Conservation (phyloP, 495 filamentous ascomycete genomes). For the Lophiostoma macrostomum region DNA sequence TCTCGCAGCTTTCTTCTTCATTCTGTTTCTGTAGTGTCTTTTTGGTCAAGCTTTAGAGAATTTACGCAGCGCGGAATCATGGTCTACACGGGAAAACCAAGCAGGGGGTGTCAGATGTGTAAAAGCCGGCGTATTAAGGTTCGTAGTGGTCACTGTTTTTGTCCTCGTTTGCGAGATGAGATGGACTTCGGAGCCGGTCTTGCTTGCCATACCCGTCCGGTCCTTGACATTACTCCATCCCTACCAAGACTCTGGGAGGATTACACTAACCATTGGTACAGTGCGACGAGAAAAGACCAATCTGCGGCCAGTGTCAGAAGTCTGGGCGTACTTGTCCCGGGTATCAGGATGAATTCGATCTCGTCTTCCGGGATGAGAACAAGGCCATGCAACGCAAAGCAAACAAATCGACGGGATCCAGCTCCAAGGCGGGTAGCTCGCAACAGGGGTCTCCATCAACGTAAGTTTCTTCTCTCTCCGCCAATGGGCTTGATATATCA, state of each 20-base stretch:
- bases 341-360: slow-evolving; percentile 40
- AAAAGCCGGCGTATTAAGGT: slow-evolving; percentile 39
- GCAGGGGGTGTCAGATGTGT: slow-evolving; percentile 36
- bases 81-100: slow-evolving; percentile 40
- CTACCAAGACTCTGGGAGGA: too few relatives aligned
- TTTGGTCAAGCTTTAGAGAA: too few relatives aligned
- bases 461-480: slow-evolving; percentile 13
- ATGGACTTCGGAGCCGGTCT: not conserved
- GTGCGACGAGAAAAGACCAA: slow-evolving; percentile 39
- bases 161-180: too few relatives aligned
- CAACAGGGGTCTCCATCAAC: slow-evolving; percentile 16
- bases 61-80: too few relatives aligned
- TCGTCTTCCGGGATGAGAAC: slow-evolving; percentile 39
- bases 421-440: slow-evolving; percentile 12
- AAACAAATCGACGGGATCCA: slow-evolving; percentile 21
- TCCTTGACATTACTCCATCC: too few relatives aligned
- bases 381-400: slow-evolving; percentile 29
- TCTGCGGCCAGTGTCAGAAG: slow-evolving; percentile 36
- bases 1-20: not conserved
- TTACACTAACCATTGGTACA: slow-evolving; percentile 21
- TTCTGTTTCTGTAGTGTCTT: not conserved
- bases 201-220: too few relatives aligned
- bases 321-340: slow-evolving; percentile 36
- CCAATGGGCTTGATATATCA: not conserved
- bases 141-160: not conserved